Evolutionary conservation across 75 land plant species (phyloP).

Genomic region (Chamaecyparis obtusa): DNA sequence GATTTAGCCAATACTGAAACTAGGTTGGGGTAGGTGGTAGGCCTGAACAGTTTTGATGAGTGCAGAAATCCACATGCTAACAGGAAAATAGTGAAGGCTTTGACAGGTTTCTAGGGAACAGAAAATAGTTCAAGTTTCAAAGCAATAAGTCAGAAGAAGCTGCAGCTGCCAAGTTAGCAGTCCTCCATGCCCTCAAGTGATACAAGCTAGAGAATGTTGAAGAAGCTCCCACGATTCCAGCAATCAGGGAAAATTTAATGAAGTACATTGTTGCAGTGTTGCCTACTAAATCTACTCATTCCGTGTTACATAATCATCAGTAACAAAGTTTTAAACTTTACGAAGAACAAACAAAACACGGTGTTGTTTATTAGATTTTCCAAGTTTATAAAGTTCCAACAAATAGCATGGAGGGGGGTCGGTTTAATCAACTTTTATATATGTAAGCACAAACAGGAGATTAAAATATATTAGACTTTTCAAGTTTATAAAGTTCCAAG

Average conservation of each 20-base stretch:
- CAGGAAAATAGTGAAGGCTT: background rate
- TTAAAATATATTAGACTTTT: no score
- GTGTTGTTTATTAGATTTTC: background rate
- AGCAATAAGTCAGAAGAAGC: constrained; percentile 48
- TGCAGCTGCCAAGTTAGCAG: constrained; percentile 65
- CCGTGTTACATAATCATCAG: background rate
- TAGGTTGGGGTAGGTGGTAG: background rate
- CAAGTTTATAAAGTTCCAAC: background rate
- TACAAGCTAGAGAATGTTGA: constrained; percentile 57
- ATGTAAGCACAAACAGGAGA: background rate
- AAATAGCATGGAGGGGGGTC: background rate
- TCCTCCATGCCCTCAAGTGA: constrained; percentile 73
- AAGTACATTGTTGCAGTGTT: constrained; percentile 61
- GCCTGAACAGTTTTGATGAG: background rate
- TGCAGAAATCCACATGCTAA: constrained; percentile 1
- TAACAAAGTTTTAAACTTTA: background rate
- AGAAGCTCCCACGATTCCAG: constrained; percentile 62
- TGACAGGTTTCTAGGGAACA: background rate
- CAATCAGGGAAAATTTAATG: constrained; percentile 57
- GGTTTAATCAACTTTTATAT: background rate
- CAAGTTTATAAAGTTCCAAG: no score
- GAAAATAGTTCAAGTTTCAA: background rate
- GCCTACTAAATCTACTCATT: constrained; percentile 40
- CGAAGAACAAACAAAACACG: background rate
- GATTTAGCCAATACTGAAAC: no score